Conservation (phyloP, 805 yeast genomes). For the Spathaspora hagerdaliae region DNA sequence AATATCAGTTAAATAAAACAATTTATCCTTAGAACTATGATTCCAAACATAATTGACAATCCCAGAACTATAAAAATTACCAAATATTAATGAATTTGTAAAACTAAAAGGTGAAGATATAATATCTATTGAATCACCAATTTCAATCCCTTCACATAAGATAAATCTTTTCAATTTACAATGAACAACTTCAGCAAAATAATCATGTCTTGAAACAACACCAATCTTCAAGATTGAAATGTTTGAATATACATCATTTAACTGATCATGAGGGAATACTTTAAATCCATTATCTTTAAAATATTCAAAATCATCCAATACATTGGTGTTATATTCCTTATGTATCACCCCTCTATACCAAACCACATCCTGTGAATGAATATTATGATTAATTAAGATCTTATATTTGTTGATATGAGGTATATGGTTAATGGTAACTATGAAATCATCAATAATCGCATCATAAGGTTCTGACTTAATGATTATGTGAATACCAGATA, state of each 20-base stretch:
- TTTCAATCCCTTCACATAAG: background rate
- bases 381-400: constrained; percentile 1
- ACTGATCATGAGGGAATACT: constrained; percentile 14
- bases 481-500: constrained; percentile 18
- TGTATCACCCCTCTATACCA: constrained; percentile 7
- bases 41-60: constrained; percentile 18
- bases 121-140: constrained; percentile 13
- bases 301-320: constrained; percentile 2
- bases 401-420: constrained; percentile 2
- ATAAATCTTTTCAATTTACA: background rate
- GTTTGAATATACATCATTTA: background rate
- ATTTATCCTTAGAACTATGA: constrained; percentile 8
- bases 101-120: constrained; percentile 25
- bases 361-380: constrained; percentile 2
- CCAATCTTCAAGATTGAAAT: constrained; percentile 4
- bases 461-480: constrained; percentile 2
- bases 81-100: constrained; percentile 27
- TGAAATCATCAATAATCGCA: constrained; percentile 5
- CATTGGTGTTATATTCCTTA: background rate
- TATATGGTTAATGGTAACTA: constrained; percentile 9
- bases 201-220: constrained; percentile 1
- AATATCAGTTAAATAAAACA: constrained; percentile 29
- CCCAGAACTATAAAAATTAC: constrained; percentile 20
- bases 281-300: constrained; percentile 16
- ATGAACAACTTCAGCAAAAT: constrained; percentile 1